Evolutionary conservation across 2,329 filamentous ascomycete species (phyloP), one percentile per base, ranked within the genome.

Genomic region (Aspergillus glaucus): DNA sequence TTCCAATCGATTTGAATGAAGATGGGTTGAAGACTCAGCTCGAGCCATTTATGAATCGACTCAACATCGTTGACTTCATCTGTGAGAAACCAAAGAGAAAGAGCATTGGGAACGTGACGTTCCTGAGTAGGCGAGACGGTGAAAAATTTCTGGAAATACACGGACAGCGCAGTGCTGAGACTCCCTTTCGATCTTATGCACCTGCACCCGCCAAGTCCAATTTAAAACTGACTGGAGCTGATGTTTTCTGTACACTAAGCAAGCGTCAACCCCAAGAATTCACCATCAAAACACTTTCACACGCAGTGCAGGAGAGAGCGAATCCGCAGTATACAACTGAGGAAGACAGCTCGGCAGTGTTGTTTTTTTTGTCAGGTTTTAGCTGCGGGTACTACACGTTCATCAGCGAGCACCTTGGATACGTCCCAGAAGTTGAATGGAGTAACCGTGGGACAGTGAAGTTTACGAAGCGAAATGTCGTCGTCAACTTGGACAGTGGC

Each of bases 301-400:
- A 68, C 42, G 59, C 58, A 4, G 59, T 61, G 3, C 57, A 69
- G 14, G 57, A 58, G 21, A 49, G 59, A 4, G 46, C 47, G 6
- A 43, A 19, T 49, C 28, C 26, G 26, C 21, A 34, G 47, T 45
- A 44, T 45, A 46, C 51, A 41, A 53, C 55, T 19, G 46, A 60
- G 47, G 49, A 58, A 7, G 50, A 60, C 17, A 47, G 40, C 24
- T 48, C 17, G 42, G 24, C 50, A 7, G 15, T 54, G 5, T 34
- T 45, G 3, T 49, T 57, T 10, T 15, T 15, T 14, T 2, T 54
- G 26, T 12, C n/a, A 12, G 55, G 30, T 30, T 45, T 75, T 14
- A 64, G 63, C 14, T 79, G 75, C 48, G 79, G 79, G 1, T 74
- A 78, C 44, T 75, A 74, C 48, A 57, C 67, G 3, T 79, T 75